Conservation (phyloP, 768 basidiomycete species). For the Antrodiella citrinella region DNA sequence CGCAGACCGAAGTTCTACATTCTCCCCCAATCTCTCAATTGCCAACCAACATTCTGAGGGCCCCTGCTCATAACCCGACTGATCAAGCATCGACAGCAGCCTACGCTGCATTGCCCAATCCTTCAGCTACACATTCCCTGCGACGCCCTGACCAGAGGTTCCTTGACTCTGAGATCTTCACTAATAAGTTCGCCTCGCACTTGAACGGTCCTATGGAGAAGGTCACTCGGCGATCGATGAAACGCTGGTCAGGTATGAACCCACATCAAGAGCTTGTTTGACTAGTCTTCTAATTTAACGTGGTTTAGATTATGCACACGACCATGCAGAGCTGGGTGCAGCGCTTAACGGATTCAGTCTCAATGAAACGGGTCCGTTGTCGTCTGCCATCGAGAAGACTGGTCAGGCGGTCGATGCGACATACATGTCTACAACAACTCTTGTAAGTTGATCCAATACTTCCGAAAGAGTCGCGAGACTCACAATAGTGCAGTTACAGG, state of each 20-base stretch:
- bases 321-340: conserved; percentile 87
- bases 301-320: conserved; percentile 66
- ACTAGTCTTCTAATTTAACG: not conserved
- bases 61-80: conserved; percentile 91
- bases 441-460: conserved; percentile 44
- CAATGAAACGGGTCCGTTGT: conserved; percentile 67
- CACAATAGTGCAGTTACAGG: conserved; percentile 58
- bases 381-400: conserved; percentile 89
- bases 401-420: conserved; percentile 95
- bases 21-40: conserved; percentile 86
- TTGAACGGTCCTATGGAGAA: conserved; percentile 92
- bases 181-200: conserved; percentile 91
- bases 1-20: conserved; percentile 82
- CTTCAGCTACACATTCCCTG: conserved; percentile 83
- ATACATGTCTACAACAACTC: conserved; percentile 84
- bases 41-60: conserved; percentile 94
- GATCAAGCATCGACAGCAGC: conserved; percentile 64
- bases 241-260: conserved; percentile 84
- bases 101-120: conserved; percentile 82
- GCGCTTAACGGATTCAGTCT: conserved; percentile 89
- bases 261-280: not conserved
- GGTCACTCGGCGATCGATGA: conserved; percentile 84
- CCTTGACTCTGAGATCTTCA: conserved; percentile 92
- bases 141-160: conserved; percentile 92
- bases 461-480: not conserved